Conservation (phyloP, 1,284 basidiomycete species). For the Cryptococcus sp. region DNA sequence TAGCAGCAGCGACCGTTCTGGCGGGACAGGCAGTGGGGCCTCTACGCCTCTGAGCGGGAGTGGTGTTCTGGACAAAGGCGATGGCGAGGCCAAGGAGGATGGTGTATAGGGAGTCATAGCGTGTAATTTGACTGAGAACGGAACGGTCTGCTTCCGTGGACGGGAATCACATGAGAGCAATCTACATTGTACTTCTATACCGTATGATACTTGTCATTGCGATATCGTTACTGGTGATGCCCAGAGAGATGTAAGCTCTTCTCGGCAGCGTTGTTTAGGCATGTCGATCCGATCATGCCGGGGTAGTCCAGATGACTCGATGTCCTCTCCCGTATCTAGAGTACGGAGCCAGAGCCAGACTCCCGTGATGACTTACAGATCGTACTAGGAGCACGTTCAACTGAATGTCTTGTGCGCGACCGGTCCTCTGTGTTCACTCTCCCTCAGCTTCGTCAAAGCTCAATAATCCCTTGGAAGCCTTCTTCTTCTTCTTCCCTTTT, state of each 20-base stretch:
- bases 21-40: slow-evolving; percentile 13
- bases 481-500: slow-evolving; percentile 50
- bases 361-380: no score
- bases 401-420: background rate
- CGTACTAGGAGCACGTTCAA: background rate
- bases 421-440: slow-evolving; percentile 6
- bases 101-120: background rate
- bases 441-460: slow-evolving; percentile 50
- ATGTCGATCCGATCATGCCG: no score
- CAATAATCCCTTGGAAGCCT: slow-evolving; percentile 44
- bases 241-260: no score
- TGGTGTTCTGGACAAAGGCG: slow-evolving; percentile 3
- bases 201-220: no score
- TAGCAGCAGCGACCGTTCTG: slow-evolving; percentile 14
- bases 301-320: no score
- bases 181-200: no score
- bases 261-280: no score
- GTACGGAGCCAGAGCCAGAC: no score
- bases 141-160: slow-evolving; percentile 1
- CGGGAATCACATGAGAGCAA: background rate
- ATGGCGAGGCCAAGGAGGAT: slow-evolving; percentile 3
- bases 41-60: slow-evolving; percentile 7
- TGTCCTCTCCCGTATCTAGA: no score
- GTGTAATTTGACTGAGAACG: background rate
- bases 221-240: no score